Evolutionary conservation across 2,329 filamentous ascomycete species (phyloP), one percentile per base, ranked within the genome.

Genomic region (Iodosphaeria phyllophila): DNA sequence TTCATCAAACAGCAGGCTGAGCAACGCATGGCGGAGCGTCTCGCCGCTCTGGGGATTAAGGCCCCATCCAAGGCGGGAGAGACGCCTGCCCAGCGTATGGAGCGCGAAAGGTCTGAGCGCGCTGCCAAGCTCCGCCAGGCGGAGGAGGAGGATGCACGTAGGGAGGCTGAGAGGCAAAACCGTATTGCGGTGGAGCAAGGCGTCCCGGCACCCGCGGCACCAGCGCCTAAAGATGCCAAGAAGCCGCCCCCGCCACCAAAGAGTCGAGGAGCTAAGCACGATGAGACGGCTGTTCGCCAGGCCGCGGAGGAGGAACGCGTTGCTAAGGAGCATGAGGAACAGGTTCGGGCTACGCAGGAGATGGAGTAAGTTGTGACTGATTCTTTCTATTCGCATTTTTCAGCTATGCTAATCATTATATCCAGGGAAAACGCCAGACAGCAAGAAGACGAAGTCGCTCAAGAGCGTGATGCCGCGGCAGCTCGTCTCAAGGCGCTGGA

Each of bases 1-100:
- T 92, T 91, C 42, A 93, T 95, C 43, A 92, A 91, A 47, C 84
- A 93, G 47, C 86, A 93, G 47, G 91, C 89, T 6, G 84, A 95
- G 47, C 80, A 86, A 44, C 79, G 86, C 30, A 95, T 98, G 76
- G 86, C 89, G 18, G 89, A 95, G 49, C 74, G 89, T 31, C 67
- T 98, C 40, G 89, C 89, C 31, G 86, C 86, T 23, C 66, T 95
- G 32, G 89, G 89, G 18, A 76, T 98, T 44, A 92, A 82, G 47
- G 72, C 82, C 16, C 75, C 79, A 5, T 60, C 61, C 11, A 91
- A 91, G 43, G 54, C 74, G 19, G 74, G 75, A 3, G 89, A 98
- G 52, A 78, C 72, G 16, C 56, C 83, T 17, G 67, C 76, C 28
- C 84, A 98, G 51, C 69, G 83, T 32, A 68, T 77, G 30, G 89